These are phyloP conservation scores for Ophiocordyceps australis DNA, from an alignment of 2,329 filamentous ascomycete species.

Conservation along the genomic window DNA sequence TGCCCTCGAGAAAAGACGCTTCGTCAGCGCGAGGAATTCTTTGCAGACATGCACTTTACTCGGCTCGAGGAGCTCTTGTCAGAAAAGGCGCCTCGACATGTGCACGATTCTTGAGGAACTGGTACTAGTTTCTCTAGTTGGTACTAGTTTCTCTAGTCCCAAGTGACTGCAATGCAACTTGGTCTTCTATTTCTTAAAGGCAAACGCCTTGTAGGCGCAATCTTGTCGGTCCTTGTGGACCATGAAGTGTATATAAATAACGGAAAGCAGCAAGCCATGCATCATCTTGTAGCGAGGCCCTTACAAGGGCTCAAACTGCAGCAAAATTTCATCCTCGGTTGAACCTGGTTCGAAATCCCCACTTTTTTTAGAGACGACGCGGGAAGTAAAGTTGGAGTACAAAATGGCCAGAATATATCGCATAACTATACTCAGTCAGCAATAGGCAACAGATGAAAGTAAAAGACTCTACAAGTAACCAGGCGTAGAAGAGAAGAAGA, in stretches of 20 bases:
- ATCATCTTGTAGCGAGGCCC: not conserved
- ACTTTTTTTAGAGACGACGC: not conserved
- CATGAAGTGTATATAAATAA: too few relatives aligned
- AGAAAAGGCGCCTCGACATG: not conserved
- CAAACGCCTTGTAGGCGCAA: too few relatives aligned
- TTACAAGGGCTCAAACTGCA: not conserved
- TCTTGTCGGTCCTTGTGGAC: too few relatives aligned
- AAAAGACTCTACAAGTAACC: too few relatives aligned
- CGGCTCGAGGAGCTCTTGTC: not conserved
- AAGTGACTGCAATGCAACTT: too few relatives aligned
- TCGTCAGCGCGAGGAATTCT: not conserved
- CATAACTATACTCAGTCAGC: not conserved
- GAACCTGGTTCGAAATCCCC: constrained; percentile 1
- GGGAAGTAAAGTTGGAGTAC: constrained; percentile 1
- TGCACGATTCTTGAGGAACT: too few relatives aligned
- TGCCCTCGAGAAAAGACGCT: constrained; percentile 1
- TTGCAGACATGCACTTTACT: not conserved
- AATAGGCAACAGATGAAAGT: not conserved
- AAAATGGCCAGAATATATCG: not conserved
- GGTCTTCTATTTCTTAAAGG: too few relatives aligned
- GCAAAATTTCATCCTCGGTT: constrained; percentile 1
- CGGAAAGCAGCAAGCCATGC: not conserved
- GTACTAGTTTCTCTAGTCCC: too few relatives aligned
- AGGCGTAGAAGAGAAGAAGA: too few relatives aligned
- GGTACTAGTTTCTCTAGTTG: too few relatives aligned